Evolutionary conservation across 225 moss, liverwort and hornwort genomes (phyloP).

Genomic region (Pseudoscleropodium purum): DNA sequence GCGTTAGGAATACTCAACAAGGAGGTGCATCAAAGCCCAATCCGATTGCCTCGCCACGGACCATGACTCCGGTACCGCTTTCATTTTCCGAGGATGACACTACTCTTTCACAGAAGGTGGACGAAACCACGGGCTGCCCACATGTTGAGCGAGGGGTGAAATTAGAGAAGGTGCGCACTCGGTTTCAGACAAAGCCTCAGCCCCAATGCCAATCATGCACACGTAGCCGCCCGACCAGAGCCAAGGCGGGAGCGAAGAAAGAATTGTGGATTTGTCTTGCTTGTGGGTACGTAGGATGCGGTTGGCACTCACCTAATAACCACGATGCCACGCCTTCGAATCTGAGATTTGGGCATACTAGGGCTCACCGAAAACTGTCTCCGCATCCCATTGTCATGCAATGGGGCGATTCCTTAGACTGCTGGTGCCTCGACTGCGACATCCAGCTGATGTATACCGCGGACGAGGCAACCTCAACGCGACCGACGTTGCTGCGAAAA

Average conservation of each 20-base stretch:
- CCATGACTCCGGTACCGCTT: background rate
- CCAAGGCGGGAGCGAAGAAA: conserved; percentile 23
- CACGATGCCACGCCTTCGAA: background rate
- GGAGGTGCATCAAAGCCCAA: background rate
- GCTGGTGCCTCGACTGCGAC: conserved; percentile 61
- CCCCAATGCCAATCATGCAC: conserved; percentile 40
- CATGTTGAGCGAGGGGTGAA: background rate
- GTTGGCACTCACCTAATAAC: background rate
- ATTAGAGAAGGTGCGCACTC: conserved; percentile 40
- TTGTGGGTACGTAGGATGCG: conserved; percentile 53
- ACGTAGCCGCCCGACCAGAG: conserved; percentile 1
- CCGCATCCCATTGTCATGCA: conserved; percentile 53
- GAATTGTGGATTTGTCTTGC: conserved; percentile 56
- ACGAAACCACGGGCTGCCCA: background rate
- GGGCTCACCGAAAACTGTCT: conserved; percentile 29
- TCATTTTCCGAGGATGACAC: background rate
- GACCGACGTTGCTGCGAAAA: conserved; percentile 1
- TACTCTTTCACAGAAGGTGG: background rate
- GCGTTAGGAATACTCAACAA: background rate
- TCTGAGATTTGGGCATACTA: conserved; percentile 21
- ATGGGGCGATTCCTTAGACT: conserved; percentile 26
- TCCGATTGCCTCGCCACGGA: background rate
- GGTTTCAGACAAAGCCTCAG: conserved; percentile 5
- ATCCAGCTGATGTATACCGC: background rate
- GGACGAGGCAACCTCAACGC: background rate